These are phyloP conservation scores for Claviceps sp. DNA, from an alignment of 2,329 filamentous ascomycete genomes.

Conservation along the genomic window DNA sequence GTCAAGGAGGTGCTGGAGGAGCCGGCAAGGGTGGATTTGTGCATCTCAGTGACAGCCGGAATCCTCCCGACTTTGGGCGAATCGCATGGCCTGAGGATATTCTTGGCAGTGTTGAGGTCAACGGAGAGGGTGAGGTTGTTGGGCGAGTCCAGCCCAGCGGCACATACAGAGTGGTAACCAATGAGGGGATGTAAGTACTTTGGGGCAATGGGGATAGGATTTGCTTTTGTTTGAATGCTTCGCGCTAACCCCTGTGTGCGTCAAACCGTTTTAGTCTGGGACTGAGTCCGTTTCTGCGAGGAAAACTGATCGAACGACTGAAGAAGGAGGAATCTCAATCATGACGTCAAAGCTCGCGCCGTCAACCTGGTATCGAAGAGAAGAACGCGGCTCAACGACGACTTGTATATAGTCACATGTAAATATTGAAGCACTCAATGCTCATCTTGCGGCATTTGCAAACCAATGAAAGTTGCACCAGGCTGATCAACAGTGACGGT, in stretches of 20 bases:
- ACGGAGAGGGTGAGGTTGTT: conserved; percentile 41
- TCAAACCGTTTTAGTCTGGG: conserved; percentile 13
- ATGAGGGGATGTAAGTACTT: conserved; percentile 50
- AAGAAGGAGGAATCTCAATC: conserved; percentile 27
- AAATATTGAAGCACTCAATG: background rate
- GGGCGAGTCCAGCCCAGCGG: conserved; percentile 46
- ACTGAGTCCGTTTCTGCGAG: conserved; percentile 31
- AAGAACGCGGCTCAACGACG: background rate
- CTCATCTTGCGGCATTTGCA: background rate
- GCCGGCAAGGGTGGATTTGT: conserved; percentile 48
- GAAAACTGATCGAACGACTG: conserved; percentile 39
- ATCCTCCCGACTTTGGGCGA: conserved; percentile 52
- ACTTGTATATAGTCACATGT: background rate
- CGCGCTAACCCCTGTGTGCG: conserved; percentile 10
- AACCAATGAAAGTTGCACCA: background rate
- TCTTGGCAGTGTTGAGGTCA: conserved; percentile 52
- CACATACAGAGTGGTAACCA: conserved; percentile 50
- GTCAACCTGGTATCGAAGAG: background rate
- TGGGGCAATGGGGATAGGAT: background rate
- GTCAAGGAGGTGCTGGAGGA: conserved; percentile 48
- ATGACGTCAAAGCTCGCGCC: background rate
- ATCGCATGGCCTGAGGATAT: conserved; percentile 61
- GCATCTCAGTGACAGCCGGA: conserved; percentile 50
- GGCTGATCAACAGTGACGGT: background rate
- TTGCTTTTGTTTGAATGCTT: background rate